phyloP scores from a whole-genome alignment of 1,284 basidiomycete genomes.

The Boletellus deceptivus region DNA sequence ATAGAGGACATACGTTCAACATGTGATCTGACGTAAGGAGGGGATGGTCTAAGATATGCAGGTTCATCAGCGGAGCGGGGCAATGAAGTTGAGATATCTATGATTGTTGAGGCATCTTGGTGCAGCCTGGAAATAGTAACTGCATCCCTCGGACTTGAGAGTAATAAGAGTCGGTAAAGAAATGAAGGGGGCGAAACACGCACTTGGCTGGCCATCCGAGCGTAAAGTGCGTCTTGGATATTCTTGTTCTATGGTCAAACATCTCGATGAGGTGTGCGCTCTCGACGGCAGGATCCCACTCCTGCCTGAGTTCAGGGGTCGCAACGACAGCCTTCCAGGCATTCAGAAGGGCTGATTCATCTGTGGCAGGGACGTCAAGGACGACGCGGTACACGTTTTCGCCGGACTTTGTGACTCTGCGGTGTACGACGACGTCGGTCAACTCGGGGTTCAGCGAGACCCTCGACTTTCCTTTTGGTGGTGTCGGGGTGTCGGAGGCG shows the following conservation, averaged over 20 bases:
- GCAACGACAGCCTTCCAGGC: slow-evolving; percentile 81
- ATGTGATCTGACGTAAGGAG: slow-evolving; percentile 92
- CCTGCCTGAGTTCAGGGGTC: slow-evolving; percentile 82
- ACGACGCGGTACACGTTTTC: slow-evolving; percentile 82
- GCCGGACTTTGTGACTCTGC: slow-evolving; percentile 59
- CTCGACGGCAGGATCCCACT: slow-evolving; percentile 94
- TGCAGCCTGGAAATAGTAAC: slow-evolving; percentile 88
- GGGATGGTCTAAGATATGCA: slow-evolving; percentile 88
- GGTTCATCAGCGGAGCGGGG: slow-evolving; percentile 92
- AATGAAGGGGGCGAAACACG: slow-evolving; percentile 33
- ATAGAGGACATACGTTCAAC: slow-evolving; percentile 60
- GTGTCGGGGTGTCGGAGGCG: slow-evolving; percentile 41
- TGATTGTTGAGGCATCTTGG: slow-evolving; percentile 77
- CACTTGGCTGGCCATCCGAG: slow-evolving; percentile 97
- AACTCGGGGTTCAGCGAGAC: slow-evolving; percentile 53
- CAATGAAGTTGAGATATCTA: slow-evolving; percentile 94
- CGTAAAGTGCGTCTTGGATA: slow-evolving; percentile 87
- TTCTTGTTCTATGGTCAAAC: slow-evolving; percentile 82
- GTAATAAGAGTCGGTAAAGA: slow-evolving; percentile 9
- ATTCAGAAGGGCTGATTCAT: slow-evolving; percentile 66
- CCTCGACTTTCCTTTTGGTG: slow-evolving; percentile 61
- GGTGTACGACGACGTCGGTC: slow-evolving; percentile 67
- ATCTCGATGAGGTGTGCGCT: slow-evolving; percentile 81
- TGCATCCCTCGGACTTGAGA: slow-evolving; percentile 80
- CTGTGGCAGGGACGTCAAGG: slow-evolving; percentile 70